Conservation (phyloP, 2,329 filamentous ascomycete genomes). For the Ramularia endophylla region DNA sequence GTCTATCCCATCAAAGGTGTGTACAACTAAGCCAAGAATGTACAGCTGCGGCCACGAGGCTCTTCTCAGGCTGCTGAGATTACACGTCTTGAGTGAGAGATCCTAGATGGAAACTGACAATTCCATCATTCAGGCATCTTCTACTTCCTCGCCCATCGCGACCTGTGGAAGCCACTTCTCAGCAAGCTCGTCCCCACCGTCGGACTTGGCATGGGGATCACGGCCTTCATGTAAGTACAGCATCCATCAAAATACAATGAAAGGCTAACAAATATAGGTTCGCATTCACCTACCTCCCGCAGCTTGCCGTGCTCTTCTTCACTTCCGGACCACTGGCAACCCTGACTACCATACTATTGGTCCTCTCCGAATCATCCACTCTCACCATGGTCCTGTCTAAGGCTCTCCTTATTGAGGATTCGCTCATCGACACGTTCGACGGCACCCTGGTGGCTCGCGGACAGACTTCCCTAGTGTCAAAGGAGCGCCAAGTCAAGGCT, state of each 20-base stretch:
- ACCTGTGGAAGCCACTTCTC: slow-evolving; percentile 54
- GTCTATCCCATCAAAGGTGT: slow-evolving; percentile 70
- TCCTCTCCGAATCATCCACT: slow-evolving; percentile 48
- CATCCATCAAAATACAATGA: too few species aligned
- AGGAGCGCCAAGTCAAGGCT: slow-evolving; percentile 65
- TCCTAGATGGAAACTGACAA: too few species aligned
- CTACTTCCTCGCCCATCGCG: slow-evolving; percentile 54
- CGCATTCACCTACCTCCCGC: slow-evolving; percentile 76
- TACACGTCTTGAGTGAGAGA: too few species aligned
- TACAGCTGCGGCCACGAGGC: too few species aligned
- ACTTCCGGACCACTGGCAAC: slow-evolving; percentile 78
- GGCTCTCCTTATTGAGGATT: slow-evolving; percentile 73
- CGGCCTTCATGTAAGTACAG: slow-evolving; percentile 40
- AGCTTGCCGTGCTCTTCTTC: slow-evolving; percentile 74
- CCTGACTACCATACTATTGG: slow-evolving; percentile 64
- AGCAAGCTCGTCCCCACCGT: slow-evolving; percentile 57
- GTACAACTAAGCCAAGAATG: slow-evolving; percentile 30
- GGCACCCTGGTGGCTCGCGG: slow-evolving; percentile 55
- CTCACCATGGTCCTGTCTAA: slow-evolving; percentile 52
- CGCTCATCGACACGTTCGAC: slow-evolving; percentile 84
- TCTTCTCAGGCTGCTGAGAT: too few species aligned
- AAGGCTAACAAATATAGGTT: slow-evolving; percentile 60
- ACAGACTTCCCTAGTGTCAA: slow-evolving; percentile 59
- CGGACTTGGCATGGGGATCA: slow-evolving; percentile 64
- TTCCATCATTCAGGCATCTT: slow-evolving; percentile 56